A percentile compares a stretch with the other conserved stretches of the same genome.
Conservation (phyloP, 768 basidiomycete species). For the Mycena indigotica region DNA sequence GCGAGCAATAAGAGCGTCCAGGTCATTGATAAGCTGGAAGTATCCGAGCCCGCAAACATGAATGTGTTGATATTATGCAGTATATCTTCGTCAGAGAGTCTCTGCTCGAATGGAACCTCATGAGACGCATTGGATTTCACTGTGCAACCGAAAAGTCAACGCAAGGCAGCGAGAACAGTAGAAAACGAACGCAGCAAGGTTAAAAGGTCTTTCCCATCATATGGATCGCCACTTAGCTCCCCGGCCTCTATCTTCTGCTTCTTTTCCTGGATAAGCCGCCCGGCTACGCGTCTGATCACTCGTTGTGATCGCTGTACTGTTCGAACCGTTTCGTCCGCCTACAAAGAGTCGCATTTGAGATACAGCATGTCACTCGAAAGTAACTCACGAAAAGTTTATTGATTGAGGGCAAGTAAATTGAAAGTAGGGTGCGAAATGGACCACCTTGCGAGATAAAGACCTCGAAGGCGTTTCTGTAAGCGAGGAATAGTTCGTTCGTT, state of each 20-base stretch:
- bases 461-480: slow-evolving; percentile 87
- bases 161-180: neutral
- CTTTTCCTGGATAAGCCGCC: slow-evolving; percentile 76
- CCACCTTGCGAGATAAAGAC: slow-evolving; percentile 62
- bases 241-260: slow-evolving; percentile 70
- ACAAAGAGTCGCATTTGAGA: slow-evolving; percentile 1
- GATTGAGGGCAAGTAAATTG: slow-evolving; percentile 61
- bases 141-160: slow-evolving; percentile 30
- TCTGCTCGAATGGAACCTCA: slow-evolving; percentile 67
- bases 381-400: slow-evolving; percentile 56
- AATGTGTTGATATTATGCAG: slow-evolving; percentile 86
- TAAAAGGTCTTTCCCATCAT: slow-evolving; percentile 73
- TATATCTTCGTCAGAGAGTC: slow-evolving; percentile 86
- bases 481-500: slow-evolving; percentile 73
- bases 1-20: slow-evolving; percentile 85
- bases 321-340: slow-evolving; percentile 58
- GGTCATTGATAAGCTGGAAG: slow-evolving; percentile 77
- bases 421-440: slow-evolving; percentile 47
- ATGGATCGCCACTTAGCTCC: slow-evolving; percentile 50
- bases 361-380: neutral
- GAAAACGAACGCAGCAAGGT: slow-evolving; percentile 65
- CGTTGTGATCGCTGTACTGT: slow-evolving; percentile 59
- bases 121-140: slow-evolving; percentile 82
- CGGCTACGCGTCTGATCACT: slow-evolving; percentile 71
- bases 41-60: slow-evolving; percentile 90